Base-by-base conservation (phyloP, 148 eudicot genomes). In the Vaccinium vitisidaea region DNA sequence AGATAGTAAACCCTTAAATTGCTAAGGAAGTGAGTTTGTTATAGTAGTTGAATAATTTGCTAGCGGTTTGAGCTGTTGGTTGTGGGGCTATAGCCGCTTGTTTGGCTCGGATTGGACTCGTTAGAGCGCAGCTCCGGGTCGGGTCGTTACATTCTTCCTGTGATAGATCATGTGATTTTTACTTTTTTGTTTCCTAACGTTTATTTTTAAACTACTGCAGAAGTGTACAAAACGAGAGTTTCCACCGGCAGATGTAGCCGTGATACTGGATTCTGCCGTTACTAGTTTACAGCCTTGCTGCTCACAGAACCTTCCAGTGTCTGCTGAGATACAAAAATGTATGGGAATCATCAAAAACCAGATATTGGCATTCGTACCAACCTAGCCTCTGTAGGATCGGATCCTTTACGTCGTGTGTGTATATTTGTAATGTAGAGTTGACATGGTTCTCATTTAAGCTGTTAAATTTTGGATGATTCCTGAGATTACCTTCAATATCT, bases 231-330 rank as follows among this genome's bases (percentile, higher is more conserved):
- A 96, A 91, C 92, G 98, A 39, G 96, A 93, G 74, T 93, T 92
- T 58, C 98, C 99, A 30, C 98, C 98, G 77, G 93, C 97, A 4
- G 98, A 95, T 83, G 95, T 96, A 58, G 99, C 98, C 32, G 93
- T 91, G 84, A 90, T 96, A 82, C 87, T 96, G 67, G 96, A 96
- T 88, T 91, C 91, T 69, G 97, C 99, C 5, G 95, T 94, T 43
- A 88, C 91, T 80, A 89, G 98, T 84, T 88, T 96, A 67, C 95
- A 92, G 80, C 98, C 98, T 9, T 87, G 92, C 85, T 90, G 93
- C 86, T 79, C 98, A 11, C 93, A 93, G 84, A 94, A 96, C 86
- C 89, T 93, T 82, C 92, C 94, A 5, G 85, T 93, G 39, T 96
- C 93, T 84, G 86, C 92, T 15, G 98, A 96, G 86, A 95, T 96